Evolutionary conservation across 1,284 basidiomycete genomes (phyloP).

Genomic region (Malassezia slooffiae): DNA sequence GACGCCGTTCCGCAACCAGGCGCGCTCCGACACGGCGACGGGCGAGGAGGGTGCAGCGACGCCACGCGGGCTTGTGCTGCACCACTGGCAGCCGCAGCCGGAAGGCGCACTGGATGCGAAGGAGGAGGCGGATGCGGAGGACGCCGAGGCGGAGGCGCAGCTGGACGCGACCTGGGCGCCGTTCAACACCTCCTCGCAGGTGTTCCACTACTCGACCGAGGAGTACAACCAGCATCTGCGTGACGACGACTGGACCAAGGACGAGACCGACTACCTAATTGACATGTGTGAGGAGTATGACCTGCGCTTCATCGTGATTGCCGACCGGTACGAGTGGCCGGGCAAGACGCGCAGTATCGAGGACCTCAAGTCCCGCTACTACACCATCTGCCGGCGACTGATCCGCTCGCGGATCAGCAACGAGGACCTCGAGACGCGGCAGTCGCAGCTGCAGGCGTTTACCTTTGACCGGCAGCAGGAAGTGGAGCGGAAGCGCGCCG

Average conservation of each 20-base stretch:
- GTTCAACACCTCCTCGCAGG: slow-evolving; percentile 62
- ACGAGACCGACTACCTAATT: slow-evolving; percentile 92
- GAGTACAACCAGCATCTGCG: slow-evolving; percentile 75
- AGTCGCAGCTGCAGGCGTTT: slow-evolving; percentile 41
- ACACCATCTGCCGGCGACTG: slow-evolving; percentile 77
- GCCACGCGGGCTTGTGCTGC: slow-evolving; percentile 22
- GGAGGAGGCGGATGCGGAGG: neutral
- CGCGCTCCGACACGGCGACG: slow-evolving; percentile 28
- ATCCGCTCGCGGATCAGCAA: slow-evolving; percentile 58
- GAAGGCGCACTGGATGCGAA: neutral
- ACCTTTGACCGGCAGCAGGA: slow-evolving; percentile 63
- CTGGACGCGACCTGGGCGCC: slow-evolving; percentile 58
- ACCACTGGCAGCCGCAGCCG: slow-evolving; percentile 28
- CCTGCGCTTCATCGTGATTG: slow-evolving; percentile 75
- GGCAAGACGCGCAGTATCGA: slow-evolving; percentile 18
- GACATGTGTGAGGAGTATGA: slow-evolving; percentile 70
- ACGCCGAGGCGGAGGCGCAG: slow-evolving; percentile 15
- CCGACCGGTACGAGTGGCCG: slow-evolving; percentile 72
- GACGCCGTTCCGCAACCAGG: slow-evolving; percentile 36
- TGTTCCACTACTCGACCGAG: slow-evolving; percentile 74
- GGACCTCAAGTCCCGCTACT: slow-evolving; percentile 89
- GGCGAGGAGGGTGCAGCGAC: slow-evolving; percentile 5
- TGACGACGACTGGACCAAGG: slow-evolving; percentile 79
- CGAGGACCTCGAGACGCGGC: slow-evolving; percentile 34
- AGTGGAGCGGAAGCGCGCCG: slow-evolving; percentile 74